Conservation (phyloP, 2,329 filamentous ascomycete genomes). For the Elsinoe perseae region DNA sequence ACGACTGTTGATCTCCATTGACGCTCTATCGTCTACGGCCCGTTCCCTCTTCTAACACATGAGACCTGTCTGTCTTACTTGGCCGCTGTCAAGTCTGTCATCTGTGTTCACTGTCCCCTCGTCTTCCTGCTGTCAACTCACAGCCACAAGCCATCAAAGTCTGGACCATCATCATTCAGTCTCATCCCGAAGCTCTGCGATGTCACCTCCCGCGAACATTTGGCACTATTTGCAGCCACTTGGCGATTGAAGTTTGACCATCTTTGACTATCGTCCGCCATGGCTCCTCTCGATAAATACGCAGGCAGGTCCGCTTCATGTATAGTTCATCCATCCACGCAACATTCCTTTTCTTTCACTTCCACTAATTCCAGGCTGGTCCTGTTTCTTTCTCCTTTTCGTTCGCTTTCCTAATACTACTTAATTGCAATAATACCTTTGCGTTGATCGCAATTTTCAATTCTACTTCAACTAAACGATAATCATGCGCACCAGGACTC, state of each 20-base stretch:
- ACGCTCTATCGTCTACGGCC: background rate
- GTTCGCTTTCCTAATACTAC: background rate
- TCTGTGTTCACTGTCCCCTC: background rate
- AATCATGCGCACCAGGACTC: constrained; percentile 16
- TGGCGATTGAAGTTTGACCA: background rate
- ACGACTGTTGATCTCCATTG: background rate
- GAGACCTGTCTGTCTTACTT: constrained; percentile 8
- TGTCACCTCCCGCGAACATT: background rate
- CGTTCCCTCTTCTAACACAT: background rate
- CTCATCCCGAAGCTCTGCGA: background rate
- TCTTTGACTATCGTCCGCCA: background rate
- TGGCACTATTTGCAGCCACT: background rate
- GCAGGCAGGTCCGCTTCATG: background rate
- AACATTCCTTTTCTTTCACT: background rate
- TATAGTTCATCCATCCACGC: background rate
- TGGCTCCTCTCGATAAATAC: background rate
- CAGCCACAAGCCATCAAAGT: background rate
- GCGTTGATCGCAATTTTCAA: background rate
- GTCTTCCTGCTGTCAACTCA: background rate
- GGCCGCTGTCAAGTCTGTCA: constrained; percentile 9
- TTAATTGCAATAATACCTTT: background rate
- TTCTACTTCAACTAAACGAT: constrained; percentile 6
- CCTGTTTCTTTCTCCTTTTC: background rate
- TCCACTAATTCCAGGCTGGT: constrained; percentile 8
- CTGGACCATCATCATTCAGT: background rate